These are phyloP conservation scores for Dipodascus geniculatus DNA, from an alignment of 805 yeast species.

Conservation along the genomic window DNA sequence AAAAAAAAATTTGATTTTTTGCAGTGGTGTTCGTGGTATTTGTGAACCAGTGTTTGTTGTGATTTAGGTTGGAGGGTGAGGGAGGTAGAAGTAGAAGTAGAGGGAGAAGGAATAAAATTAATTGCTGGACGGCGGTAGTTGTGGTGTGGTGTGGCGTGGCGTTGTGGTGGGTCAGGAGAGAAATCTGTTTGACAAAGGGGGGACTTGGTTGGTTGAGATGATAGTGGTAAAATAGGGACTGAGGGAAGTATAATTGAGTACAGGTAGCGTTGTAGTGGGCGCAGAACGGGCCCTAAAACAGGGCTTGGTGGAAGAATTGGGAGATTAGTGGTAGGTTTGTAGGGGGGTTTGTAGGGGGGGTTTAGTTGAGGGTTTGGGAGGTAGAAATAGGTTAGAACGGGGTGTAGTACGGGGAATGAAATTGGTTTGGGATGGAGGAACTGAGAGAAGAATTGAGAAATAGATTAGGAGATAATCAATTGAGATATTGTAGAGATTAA, in stretches of 20 bases:
- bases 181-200: neutral
- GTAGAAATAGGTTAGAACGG: no score
- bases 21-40: no score
- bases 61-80: neutral
- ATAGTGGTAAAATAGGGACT: neutral
- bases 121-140: no score
- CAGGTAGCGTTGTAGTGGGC: neutral
- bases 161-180: neutral
- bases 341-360: neutral
- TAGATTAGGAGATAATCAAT: no score
- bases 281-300: neutral
- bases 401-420: no score
- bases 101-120: neutral
- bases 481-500: no score
- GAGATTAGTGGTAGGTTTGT: neutral
- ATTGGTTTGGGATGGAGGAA: no score
- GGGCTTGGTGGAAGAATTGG: neutral
- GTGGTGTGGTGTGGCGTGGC: neutral
- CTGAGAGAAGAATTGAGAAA: no score
- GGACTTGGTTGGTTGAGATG: neutral
- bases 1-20: no score
- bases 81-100: neutral
- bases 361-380: no score
- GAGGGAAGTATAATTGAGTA: neutral
- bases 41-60: no score